These are phyloP conservation scores for Simmondsia chinensis DNA, from an alignment of 148 eudicot species.

Conservation along the genomic window DNA sequence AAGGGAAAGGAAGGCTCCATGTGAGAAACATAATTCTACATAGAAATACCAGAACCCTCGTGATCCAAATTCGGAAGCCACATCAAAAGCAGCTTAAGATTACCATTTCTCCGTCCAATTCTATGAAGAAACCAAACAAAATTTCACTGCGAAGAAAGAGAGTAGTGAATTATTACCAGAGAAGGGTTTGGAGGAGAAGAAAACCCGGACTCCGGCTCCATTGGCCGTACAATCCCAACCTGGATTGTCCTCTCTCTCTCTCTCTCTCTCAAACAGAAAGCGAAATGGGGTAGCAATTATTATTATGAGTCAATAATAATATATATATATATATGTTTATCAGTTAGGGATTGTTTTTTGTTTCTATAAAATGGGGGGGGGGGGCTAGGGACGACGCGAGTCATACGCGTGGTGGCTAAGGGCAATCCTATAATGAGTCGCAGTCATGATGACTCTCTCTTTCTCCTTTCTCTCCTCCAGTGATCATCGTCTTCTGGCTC, in stretches of 20 bases:
- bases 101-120: too few relatives aligned
- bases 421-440: too few relatives aligned
- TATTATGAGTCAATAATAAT: not conserved
- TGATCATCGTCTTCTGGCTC: too few relatives aligned
- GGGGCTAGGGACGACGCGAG: constrained; percentile 3
- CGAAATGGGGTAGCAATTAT: not conserved
- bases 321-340: not conserved
- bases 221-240: constrained; percentile 5
- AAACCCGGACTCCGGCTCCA: constrained; percentile 35
- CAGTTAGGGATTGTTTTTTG: not conserved
- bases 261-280: not conserved
- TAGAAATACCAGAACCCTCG: too few relatives aligned
- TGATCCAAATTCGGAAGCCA: too few relatives aligned
- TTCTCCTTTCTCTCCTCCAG: too few relatives aligned
- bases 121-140: too few relatives aligned
- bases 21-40: too few relatives aligned
- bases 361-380: not conserved
- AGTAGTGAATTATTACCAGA: too few relatives aligned
- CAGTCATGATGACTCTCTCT: too few relatives aligned
- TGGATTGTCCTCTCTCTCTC: not conserved
- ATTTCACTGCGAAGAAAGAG: not conserved
- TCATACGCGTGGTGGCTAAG: constrained; percentile 1
- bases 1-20: too few relatives aligned
- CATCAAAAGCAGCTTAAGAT: too few relatives aligned
- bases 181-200: constrained; percentile 21